Evolutionary conservation across 441 rosid genomes (phyloP).

Genomic region (Codiaeum variegatum): DNA sequence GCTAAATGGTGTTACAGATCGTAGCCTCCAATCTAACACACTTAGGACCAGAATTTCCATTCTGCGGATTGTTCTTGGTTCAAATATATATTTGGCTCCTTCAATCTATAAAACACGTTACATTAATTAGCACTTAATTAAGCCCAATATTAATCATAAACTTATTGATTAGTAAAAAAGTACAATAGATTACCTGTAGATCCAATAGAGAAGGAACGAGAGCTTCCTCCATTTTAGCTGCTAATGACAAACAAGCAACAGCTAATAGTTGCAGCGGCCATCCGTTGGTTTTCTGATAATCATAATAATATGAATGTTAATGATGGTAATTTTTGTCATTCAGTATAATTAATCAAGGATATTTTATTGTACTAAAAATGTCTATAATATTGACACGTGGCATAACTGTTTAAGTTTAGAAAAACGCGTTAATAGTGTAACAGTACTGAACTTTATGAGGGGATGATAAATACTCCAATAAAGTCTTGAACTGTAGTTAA

Average conservation of each 20-base stretch:
- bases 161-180: neutral
- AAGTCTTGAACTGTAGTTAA: constrained; percentile 18
- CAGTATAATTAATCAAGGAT: neutral
- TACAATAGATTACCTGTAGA: constrained; percentile 54
- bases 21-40: constrained; percentile 86
- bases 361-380: neutral
- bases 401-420: neutral
- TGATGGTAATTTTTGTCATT: neutral
- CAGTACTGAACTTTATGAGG: constrained; percentile 27
- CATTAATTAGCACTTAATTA: neutral
- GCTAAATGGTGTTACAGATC: constrained; percentile 85
- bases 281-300: constrained; percentile 52
- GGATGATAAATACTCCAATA: constrained; percentile 10
- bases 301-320: neutral
- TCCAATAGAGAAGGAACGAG: constrained; percentile 76
- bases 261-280: constrained; percentile 93
- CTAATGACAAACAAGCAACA: constrained; percentile 88
- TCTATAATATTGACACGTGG: constrained; percentile 14
- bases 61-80: constrained; percentile 74
- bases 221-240: constrained; percentile 98
- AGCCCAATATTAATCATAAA: neutral
- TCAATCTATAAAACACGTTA: constrained; percentile 41
- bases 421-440: constrained; percentile 2
- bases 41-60: constrained; percentile 90
- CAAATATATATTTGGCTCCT: constrained; percentile 69